A percentile compares a stretch with the other conserved stretches of the same genome.
Conservation (phyloP, 306 rosid species). For the Quercus bicolor region DNA sequence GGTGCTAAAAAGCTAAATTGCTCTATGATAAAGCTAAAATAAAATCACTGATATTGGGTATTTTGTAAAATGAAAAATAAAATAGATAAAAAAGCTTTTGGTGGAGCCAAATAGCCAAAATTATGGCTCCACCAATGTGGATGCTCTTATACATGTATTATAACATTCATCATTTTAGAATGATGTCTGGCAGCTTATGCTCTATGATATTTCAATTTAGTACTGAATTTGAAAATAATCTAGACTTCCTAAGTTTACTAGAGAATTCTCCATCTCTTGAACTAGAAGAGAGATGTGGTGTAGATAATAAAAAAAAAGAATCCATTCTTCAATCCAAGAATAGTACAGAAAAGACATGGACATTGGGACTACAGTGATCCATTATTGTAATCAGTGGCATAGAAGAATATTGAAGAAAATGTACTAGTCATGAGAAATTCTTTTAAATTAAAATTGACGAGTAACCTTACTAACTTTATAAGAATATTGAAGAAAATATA, state of each 20-base stretch:
- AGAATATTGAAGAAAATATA: no score
- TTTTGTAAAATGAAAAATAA: no score
- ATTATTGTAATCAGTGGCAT: neutral
- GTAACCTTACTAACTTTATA: neutral
- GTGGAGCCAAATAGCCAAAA: no score
- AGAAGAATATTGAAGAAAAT: neutral
- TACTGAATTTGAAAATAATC: neutral
- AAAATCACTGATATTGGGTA: no score
- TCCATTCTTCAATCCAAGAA: neutral
- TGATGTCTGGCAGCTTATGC: neutral
- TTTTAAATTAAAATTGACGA: neutral
- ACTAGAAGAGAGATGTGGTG: neutral
- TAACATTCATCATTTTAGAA: neutral
- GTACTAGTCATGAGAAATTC: neutral
- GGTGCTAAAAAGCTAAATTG: no score
- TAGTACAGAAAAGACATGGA: neutral
- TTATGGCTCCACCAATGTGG: no score
- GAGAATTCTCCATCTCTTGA: neutral
- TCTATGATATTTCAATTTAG: neutral
- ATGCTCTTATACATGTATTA: neutral
- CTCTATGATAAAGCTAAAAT: no score
- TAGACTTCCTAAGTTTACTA: no score
- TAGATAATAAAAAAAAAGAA: neutral
- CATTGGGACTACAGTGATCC: neutral
- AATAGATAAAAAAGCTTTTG: no score